Conservation (phyloP, 2,329 filamentous ascomycete genomes). For the Aspergillus sclerotialis region DNA sequence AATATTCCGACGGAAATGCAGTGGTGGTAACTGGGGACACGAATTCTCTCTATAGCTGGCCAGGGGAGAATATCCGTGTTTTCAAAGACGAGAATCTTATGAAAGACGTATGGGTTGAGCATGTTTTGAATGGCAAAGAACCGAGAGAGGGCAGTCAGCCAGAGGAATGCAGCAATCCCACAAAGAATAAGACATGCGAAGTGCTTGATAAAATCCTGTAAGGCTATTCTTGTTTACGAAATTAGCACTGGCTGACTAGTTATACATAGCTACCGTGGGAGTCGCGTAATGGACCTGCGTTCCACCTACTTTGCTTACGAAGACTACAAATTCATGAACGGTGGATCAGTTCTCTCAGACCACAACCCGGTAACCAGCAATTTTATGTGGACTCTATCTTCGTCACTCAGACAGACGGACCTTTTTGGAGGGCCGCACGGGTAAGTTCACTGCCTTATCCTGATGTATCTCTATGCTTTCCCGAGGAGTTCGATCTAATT, state of each 20-base stretch:
- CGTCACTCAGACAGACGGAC: constrained; percentile 39
- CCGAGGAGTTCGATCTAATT: no score
- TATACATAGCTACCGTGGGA: constrained; percentile 16
- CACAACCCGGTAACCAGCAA: constrained; percentile 51
- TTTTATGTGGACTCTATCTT: constrained; percentile 37
- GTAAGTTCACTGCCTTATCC: constrained; percentile 3
- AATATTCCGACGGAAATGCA: constrained; percentile 52
- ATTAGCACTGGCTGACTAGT: not conserved
- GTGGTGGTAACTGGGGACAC: constrained; percentile 60
- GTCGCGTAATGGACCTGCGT: constrained; percentile 45
- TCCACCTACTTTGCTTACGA: constrained; percentile 44
- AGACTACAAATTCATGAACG: constrained; percentile 50
- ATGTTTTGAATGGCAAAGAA: constrained; percentile 42
- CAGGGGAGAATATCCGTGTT: constrained; percentile 46
- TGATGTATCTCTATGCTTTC: not conserved
- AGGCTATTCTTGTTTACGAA: constrained; percentile 8
- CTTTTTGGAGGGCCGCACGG: constrained; percentile 22
- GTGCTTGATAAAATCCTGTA: constrained; percentile 59
- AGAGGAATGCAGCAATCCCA: constrained; percentile 54
- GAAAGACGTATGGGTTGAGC: constrained; percentile 54
- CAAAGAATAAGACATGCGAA: constrained; percentile 50
- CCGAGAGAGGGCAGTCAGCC: constrained; percentile 35
- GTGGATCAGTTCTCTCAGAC: constrained; percentile 54
- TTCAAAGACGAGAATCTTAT: constrained; percentile 48
- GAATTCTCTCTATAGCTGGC: constrained; percentile 57